Base-by-base conservation (phyloP, 495 filamentous ascomycete species). In the Podospora australis region DNA sequence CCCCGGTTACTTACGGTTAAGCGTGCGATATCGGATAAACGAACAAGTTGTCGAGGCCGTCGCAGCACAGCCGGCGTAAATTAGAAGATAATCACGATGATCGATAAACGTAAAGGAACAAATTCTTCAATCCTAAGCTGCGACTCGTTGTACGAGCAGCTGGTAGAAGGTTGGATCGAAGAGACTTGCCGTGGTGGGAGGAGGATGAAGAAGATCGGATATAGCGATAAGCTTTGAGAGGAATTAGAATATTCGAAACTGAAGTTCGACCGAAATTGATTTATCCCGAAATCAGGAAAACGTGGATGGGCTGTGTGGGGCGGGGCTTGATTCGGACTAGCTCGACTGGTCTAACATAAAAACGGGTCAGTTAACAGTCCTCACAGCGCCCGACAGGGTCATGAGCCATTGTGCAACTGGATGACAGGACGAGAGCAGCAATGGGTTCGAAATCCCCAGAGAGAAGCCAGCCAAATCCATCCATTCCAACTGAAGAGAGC, bases 261-360 rank as follows among this genome's bases (percentile, higher is more conserved):
- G 25, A 42, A 9, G 21, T 6, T 11, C 11, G 14, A n/a, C 23
- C 28, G 22, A 21, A 13, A 43, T 6, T 25, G 25, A 21, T 21
- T 21, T 28, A 14, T n/a, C 25, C 22, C 13, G 40, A 21, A 43
- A 11, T 11, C 16, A 43, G 40, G 14, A 32, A n/a, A 32, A 8
- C 19, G 25, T 17, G 20, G 39, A 19, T 39, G 22, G 22, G 44
- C 1, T 29, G 39, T 23, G 16, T 35, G 45, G 45, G 8, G 20
- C 14, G 48, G 32, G 45, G 34, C 51, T 36, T 9, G n/a, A 54
- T 49, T 45, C 35, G 45, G 43, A 48, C 51, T 54, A 54, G 51
- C 29, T 22, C 24, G 19, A 34, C 14, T 44, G 24, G 43, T 52
- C 32, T 24, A 52, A 26, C 10, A 14, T 22, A 34, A 39, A 45